Evolutionary conservation across 23 red algal species (phyloP).

Genomic region (Gracilaria caudata): DNA sequence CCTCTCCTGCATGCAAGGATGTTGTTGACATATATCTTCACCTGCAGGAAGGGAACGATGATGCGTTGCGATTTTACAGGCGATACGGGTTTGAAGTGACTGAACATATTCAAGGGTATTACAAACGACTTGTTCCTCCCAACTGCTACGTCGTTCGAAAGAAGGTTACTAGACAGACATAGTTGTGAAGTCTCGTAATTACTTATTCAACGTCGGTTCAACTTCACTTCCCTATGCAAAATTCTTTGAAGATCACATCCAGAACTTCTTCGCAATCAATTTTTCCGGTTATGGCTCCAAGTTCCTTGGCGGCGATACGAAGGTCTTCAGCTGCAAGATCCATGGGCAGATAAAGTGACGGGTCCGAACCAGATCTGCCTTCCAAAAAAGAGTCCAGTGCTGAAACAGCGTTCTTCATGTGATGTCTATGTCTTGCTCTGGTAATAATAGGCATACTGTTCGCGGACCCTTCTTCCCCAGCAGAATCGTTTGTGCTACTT

Average conservation of each 20-base stretch:
- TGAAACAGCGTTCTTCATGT: conserved; percentile 58
- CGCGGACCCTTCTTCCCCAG: not conserved
- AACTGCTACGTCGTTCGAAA: conserved; percentile 66
- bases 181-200: too few species aligned
- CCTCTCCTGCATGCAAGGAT: conserved; percentile 52
- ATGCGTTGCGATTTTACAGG: conserved; percentile 73
- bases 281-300: conserved; percentile 81
- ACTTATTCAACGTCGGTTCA: too few species aligned
- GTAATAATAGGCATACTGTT: conserved; percentile 71
- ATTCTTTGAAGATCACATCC: conserved; percentile 91
- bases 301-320: conserved; percentile 63
- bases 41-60: conserved; percentile 79
- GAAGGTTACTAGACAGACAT: conserved; percentile 7
- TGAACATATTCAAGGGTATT: conserved; percentile 66
- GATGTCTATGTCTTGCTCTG: conserved; percentile 73
- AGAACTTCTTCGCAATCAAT: conserved; percentile 88
- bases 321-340: conserved; percentile 91
- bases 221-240: conserved; percentile 93
- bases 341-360: conserved; percentile 60
- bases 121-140: conserved; percentile 70
- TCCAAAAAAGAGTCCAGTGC: conserved; percentile 68
- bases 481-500: not conserved
- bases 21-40: conserved; percentile 83
- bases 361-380: conserved; percentile 49
- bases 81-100: conserved; percentile 70